Base-by-base conservation (phyloP, 2,329 filamentous ascomycete genomes). In the Fusarium sp. region DNA sequence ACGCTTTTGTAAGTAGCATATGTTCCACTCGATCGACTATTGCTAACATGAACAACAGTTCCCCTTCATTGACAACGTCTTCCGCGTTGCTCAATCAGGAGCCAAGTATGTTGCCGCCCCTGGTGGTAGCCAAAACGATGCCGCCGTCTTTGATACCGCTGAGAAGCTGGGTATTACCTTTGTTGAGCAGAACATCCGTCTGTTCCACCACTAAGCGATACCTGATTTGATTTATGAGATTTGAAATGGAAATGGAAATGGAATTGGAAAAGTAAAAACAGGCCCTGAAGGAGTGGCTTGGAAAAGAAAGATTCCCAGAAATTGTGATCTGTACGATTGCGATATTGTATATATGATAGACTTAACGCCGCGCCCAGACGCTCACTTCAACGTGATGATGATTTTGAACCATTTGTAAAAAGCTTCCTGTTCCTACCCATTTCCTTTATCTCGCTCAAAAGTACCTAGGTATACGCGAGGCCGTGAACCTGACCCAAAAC, bases 41-140 rank as follows among this genome's bases (percentile, higher is more conserved):
- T n/a, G 11, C 77, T 80, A 73, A 80, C 68, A 28, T 12, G 4
- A 18, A 29, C 21, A 9, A 3, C 62, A 93, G 92, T 99, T 99
- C 89, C 96, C 96, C 72, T 99, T 99, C 83, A 93, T 93, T 77
- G 96, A 99, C 85, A 99, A 99, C 76, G 92, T 99, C 71, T 98
- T 97, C 89, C 90, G 96, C 72, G 93, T 94, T 52, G 90, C 89
- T 67, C 88, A 93, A 75, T 97, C 93, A 23, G 96, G 96, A 49
- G 94, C 89, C 77, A 98, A 97, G 85, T 99, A 97, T 84, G 93
- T 98, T 76, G 95, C 96, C 56, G 95, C 95, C 38, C 96, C 96
- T 12, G 92, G 89, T 50, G 96, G 96, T 60, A 97, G 92, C 80
- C 93, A 96, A 81, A 96, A 96, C 78, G 93, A 96, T 79, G 81